A percentile compares a stretch with the other conserved stretches of the same genome.
Conservation (phyloP, 164 flowering plant species). For the Chloranthus sessilifolius region DNA sequence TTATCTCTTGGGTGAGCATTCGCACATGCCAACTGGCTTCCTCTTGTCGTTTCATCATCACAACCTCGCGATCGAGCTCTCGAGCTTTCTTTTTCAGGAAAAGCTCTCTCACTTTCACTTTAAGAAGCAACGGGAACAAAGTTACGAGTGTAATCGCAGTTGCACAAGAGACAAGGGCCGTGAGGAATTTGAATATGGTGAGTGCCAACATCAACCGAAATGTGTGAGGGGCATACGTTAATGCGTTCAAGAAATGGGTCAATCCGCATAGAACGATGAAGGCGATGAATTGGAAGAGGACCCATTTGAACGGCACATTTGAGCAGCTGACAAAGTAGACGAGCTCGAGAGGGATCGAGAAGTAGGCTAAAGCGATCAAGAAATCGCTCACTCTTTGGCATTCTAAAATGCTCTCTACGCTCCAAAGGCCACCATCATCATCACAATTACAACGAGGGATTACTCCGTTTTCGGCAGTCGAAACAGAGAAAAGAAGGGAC, state of each 20-base stretch:
- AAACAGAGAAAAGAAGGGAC: slow-evolving; percentile 30
- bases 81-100: slow-evolving; percentile 82
- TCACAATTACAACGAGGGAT: slow-evolving; percentile 72
- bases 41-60: slow-evolving; percentile 66
- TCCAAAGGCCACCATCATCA: slow-evolving; percentile 68
- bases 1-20: slow-evolving; percentile 94
- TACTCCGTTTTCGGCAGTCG: slow-evolving; percentile 31
- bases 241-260: slow-evolving; percentile 85
- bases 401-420: slow-evolving; percentile 58
- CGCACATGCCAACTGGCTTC: slow-evolving; percentile 88
- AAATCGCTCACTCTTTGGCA: slow-evolving; percentile 88
- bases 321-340: slow-evolving; percentile 92
- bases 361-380: slow-evolving; percentile 88
- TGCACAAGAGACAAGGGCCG: slow-evolving; percentile 91
- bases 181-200: slow-evolving; percentile 80
- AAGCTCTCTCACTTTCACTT: slow-evolving; percentile 84
- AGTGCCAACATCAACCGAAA: slow-evolving; percentile 79
- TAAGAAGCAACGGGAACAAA: slow-evolving; percentile 79
- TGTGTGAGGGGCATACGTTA: slow-evolving; percentile 77
- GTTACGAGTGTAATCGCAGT: slow-evolving; percentile 86
- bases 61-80: slow-evolving; percentile 90
- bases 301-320: slow-evolving; percentile 95
- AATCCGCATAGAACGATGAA: slow-evolving; percentile 95
- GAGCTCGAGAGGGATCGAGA: slow-evolving; percentile 92
- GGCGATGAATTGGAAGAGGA: slow-evolving; percentile 77